Evolutionary conservation across 805 yeast species (phyloP).

Genomic region (Kluyveromyces wickerhamii): DNA sequence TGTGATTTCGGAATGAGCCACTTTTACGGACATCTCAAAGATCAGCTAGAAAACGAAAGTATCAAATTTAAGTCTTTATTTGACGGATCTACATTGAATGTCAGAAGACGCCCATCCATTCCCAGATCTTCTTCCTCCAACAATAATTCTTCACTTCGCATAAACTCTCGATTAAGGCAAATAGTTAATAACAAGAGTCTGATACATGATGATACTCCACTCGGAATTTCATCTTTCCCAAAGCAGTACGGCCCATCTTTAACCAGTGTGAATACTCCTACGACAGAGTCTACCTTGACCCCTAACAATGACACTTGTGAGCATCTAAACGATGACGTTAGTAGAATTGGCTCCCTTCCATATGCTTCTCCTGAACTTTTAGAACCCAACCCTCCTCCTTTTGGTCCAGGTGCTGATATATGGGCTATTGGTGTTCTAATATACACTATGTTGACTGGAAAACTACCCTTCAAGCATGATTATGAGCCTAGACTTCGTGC

Average conservation of each 20-base stretch:
- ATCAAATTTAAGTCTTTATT: constrained; percentile 11
- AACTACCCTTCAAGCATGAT: constrained; percentile 76
- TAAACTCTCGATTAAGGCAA: constrained; percentile 12
- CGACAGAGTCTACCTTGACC: constrained; percentile 8
- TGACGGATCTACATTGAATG: constrained; percentile 7
- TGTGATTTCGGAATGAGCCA: constrained; percentile 89
- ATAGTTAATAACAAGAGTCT: constrained; percentile 21
- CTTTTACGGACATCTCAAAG: constrained; percentile 8
- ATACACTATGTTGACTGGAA: constrained; percentile 66
- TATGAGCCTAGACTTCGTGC: constrained; percentile 73
- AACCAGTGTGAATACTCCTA: constrained; percentile 12
- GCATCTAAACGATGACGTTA: background rate
- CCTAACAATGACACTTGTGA: constrained; percentile 7
- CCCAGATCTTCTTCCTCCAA: constrained; percentile 30
- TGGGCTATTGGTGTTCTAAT: constrained; percentile 87
- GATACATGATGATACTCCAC: constrained; percentile 30
- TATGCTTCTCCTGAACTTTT: constrained; percentile 83
- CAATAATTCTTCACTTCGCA: constrained; percentile 7
- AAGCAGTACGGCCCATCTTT: constrained; percentile 26
- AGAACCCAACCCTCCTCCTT: constrained; percentile 50
- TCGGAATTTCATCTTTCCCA: constrained; percentile 24
- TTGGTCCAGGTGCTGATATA: constrained; percentile 65
- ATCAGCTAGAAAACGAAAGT: constrained; percentile 4
- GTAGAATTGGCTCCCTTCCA: constrained; percentile 73
- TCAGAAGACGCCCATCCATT: constrained; percentile 24